Evolutionary conservation across 2,329 filamentous ascomycete species (phyloP).

Genomic region (Fusarium musae): DNA sequence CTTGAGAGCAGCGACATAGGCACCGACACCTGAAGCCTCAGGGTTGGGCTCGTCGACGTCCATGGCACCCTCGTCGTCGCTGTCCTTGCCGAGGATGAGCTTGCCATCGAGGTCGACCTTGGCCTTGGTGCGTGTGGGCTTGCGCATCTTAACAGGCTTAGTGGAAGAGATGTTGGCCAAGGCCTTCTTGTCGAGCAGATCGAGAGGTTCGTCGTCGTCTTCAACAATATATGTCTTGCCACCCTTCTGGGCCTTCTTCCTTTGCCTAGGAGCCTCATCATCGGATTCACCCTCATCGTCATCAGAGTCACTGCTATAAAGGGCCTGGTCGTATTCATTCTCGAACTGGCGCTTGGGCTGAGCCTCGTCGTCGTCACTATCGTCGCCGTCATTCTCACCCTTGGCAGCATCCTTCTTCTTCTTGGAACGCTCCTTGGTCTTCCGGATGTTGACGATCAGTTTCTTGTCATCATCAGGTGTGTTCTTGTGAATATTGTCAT

Average conservation of each 20-base stretch:
- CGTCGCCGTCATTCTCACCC: constrained; percentile 67
- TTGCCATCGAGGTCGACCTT: constrained; percentile 83
- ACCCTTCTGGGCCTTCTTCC: constrained; percentile 66
- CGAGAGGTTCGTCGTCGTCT: constrained; percentile 92
- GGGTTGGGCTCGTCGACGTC: constrained; percentile 71
- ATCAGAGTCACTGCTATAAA: constrained; percentile 83
- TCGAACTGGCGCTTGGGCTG: constrained; percentile 73
- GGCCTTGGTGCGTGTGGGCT: constrained; percentile 68
- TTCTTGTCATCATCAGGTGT: constrained; percentile 90
- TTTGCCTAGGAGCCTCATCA: constrained; percentile 65
- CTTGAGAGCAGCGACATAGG: constrained; percentile 76
- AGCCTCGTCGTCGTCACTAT: constrained; percentile 65
- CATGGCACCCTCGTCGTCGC: constrained; percentile 66
- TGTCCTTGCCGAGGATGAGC: constrained; percentile 75
- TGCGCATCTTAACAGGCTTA: constrained; percentile 75
- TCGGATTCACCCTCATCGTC: constrained; percentile 63
- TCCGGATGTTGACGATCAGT: constrained; percentile 92
- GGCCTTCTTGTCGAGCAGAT: constrained; percentile 88
- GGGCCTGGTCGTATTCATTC: constrained; percentile 94
- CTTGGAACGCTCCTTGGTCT: constrained; percentile 91
- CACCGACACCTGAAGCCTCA: constrained; percentile 69
- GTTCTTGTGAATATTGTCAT: constrained; percentile 79
- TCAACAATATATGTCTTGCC: constrained; percentile 89
- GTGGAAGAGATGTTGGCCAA: constrained; percentile 94
- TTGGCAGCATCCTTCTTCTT: constrained; percentile 81